Conservation (phyloP, 352 stramenopile genomes). For the Phytopythium vexans region DNA sequence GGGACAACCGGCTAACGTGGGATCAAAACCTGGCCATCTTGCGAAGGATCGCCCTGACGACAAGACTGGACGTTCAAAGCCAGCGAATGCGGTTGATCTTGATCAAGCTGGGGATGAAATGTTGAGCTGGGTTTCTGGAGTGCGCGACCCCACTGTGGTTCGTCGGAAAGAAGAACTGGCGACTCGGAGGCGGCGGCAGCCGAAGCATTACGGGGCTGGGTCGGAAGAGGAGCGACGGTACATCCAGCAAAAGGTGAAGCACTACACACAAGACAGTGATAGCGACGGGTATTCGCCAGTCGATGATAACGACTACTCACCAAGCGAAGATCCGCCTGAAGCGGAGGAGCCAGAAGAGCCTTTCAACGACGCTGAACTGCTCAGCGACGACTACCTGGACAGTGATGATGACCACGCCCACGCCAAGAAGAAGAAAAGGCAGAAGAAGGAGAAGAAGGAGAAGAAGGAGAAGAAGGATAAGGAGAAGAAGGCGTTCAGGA, state of each 20-base stretch:
- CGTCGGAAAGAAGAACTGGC: conserved; percentile 49
- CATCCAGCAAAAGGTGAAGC: conserved; percentile 30
- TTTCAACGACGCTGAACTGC: conserved; percentile 27
- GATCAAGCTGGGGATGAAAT: conserved; percentile 42
- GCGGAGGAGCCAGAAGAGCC: conserved; percentile 25
- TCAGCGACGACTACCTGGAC: conserved; percentile 50
- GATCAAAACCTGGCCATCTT: neutral
- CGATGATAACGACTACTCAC: conserved; percentile 40
- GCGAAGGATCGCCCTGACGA: neutral
- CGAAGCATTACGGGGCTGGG: conserved; percentile 30
- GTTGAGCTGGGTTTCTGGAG: conserved; percentile 51
- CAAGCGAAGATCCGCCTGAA: conserved; percentile 30
- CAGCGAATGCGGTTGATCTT: neutral
- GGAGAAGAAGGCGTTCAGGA: conserved; percentile 8
- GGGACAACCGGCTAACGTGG: too few relatives aligned
- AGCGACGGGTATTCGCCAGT: conserved; percentile 16
- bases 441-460: conserved; percentile 13
- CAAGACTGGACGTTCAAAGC: neutral
- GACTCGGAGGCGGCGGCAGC: conserved; percentile 33
- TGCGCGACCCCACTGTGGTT: conserved; percentile 52
- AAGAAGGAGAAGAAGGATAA: conserved; percentile 12
- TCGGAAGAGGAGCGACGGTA: conserved; percentile 40
- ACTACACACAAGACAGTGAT: conserved; percentile 34
- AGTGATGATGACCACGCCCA: conserved; percentile 17
- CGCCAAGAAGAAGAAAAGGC: conserved; percentile 14